Percentiles rank a stretch among this genome's conserved stretches.
These are phyloP conservation scores for Fragaria vesca DNA, from an alignment of 306 rosid genomes.

Conservation along the genomic window DNA sequence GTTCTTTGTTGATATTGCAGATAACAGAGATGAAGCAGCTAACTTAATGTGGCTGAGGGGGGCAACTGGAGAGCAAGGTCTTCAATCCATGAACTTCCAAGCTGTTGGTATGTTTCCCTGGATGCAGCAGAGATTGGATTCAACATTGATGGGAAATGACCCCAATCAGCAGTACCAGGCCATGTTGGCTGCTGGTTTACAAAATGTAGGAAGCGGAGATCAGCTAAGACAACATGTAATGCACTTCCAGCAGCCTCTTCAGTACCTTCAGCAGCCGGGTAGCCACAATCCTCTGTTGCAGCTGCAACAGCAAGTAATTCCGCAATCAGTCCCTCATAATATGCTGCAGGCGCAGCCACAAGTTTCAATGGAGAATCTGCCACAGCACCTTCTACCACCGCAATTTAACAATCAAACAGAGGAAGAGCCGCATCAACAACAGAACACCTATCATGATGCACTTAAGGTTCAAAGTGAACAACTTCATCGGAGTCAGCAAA, in stretches of 20 bases:
- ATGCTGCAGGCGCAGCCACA: slow-evolving; percentile 57
- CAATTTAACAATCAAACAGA: slow-evolving; percentile 48
- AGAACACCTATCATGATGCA: slow-evolving; percentile 47
- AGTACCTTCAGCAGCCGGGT: slow-evolving; percentile 62
- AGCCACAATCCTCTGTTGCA: slow-evolving; percentile 54
- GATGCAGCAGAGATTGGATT: slow-evolving; percentile 80
- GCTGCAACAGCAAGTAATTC: slow-evolving; percentile 61
- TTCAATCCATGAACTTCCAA: slow-evolving; percentile 65
- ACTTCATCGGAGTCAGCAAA: slow-evolving; percentile 64
- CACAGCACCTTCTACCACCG: slow-evolving; percentile 63
- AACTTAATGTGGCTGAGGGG: slow-evolving; percentile 81
- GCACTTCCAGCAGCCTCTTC: slow-evolving; percentile 74
- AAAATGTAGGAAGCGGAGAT: slow-evolving; percentile 62
- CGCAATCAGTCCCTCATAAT: slow-evolving; percentile 50
- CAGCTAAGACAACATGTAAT: slow-evolving; percentile 67
- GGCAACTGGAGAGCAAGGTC: slow-evolving; percentile 60
- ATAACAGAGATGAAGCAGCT: slow-evolving; percentile 65
- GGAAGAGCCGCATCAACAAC: slow-evolving; percentile 56
- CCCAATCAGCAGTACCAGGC: slow-evolving; percentile 73
- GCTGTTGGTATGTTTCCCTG: slow-evolving; percentile 68
- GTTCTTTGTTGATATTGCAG: slow-evolving; percentile 42
- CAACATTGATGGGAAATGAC: slow-evolving; percentile 59
- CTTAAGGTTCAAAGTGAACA: slow-evolving; percentile 56
- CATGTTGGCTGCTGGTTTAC: slow-evolving; percentile 74
- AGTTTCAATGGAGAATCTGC: slow-evolving; percentile 48